A percentile compares a stretch with the other conserved stretches of the same genome.
Evolutionary conservation across 768 basidiomycete genomes (phyloP).

Genomic region (Agrocybe praecox): DNA sequence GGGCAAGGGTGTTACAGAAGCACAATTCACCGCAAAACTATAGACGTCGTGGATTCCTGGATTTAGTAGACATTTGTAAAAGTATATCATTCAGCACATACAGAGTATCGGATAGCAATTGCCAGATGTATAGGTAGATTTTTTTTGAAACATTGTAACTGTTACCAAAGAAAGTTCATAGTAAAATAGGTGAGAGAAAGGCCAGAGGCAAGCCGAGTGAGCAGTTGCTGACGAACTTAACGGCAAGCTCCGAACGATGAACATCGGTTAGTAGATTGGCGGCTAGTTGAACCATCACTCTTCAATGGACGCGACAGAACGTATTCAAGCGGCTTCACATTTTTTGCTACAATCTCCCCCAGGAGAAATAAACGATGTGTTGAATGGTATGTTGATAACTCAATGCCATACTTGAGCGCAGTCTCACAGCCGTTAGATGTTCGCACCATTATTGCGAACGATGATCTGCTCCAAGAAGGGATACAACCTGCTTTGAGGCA

Average conservation of each 20-base stretch:
- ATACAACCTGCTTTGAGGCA: slow-evolving; percentile 77
- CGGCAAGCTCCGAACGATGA: slow-evolving; percentile 21
- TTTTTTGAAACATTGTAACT: background rate
- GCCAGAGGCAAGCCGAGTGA: no score
- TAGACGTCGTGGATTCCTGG: slow-evolving; percentile 19
- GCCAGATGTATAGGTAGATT: background rate
- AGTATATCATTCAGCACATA: slow-evolving; percentile 20
- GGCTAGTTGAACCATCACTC: background rate
- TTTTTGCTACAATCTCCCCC: slow-evolving; percentile 92
- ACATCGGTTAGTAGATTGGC: background rate
- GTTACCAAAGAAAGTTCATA: background rate
- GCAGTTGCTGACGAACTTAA: background rate
- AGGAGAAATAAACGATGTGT: slow-evolving; percentile 95
- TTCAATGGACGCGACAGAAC: slow-evolving; percentile 61
- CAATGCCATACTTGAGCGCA: background rate
- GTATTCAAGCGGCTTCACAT: slow-evolving; percentile 70
- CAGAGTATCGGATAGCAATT: slow-evolving; percentile 5
- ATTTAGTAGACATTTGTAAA: slow-evolving; percentile 20
- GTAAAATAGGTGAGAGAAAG: no score
- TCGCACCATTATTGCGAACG: slow-evolving; percentile 86
- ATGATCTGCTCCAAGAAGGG: slow-evolving; percentile 77
- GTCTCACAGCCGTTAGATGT: slow-evolving; percentile 59
- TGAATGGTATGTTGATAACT: slow-evolving; percentile 63
- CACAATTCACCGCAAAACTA: slow-evolving; percentile 65
- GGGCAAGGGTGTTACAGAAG: slow-evolving; percentile 94